These are phyloP conservation scores for Neurospora sp. DNA, from an alignment of 495 filamentous ascomycete genomes.

Conservation along the genomic window DNA sequence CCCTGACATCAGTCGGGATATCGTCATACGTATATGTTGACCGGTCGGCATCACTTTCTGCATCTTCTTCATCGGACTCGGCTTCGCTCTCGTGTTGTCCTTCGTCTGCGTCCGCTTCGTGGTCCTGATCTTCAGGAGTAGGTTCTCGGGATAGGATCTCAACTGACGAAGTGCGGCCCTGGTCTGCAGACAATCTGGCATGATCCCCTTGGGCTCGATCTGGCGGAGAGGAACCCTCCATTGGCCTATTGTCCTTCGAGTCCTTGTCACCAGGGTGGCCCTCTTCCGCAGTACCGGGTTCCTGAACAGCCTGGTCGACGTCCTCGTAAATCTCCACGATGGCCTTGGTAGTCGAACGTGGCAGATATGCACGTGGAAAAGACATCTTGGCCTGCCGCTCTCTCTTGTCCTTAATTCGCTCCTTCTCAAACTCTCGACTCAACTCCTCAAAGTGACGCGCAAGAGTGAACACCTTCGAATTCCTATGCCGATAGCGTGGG, in stretches of 20 bases:
- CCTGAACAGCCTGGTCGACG: slow-evolving; percentile 83
- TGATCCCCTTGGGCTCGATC: slow-evolving; percentile 12
- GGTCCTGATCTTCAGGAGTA: slow-evolving; percentile 28
- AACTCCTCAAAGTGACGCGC: slow-evolving; percentile 95
- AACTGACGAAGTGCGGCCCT: slow-evolving; percentile 7
- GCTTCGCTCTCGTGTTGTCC: slow-evolving; percentile 41
- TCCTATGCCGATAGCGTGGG: slow-evolving; percentile 69
- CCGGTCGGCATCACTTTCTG: slow-evolving; percentile 62
- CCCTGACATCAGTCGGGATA: slow-evolving; percentile 38
- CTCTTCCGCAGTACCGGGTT: slow-evolving; percentile 66
- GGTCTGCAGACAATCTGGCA: neutral
- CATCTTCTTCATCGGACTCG: slow-evolving; percentile 58
- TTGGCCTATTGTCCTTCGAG: slow-evolving; percentile 9
- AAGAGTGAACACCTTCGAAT: slow-evolving; percentile 72
- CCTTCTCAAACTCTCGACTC: slow-evolving; percentile 92
- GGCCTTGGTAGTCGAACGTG: slow-evolving; percentile 83
- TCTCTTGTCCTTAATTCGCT: slow-evolving; percentile 74
- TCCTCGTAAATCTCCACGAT: slow-evolving; percentile 94
- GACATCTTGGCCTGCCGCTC: slow-evolving; percentile 72
- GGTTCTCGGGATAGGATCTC: slow-evolving; percentile 16
- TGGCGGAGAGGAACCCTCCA: slow-evolving; percentile 11
- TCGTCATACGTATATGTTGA: slow-evolving; percentile 45
- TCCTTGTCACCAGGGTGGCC: slow-evolving; percentile 23
- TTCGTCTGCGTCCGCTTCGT: slow-evolving; percentile 42
- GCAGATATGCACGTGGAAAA: slow-evolving; percentile 68